Evolutionary conservation across 345 rosid genomes (phyloP), one percentile per base, ranked within the genome.

Genomic region (Corchorus capsularis): DNA sequence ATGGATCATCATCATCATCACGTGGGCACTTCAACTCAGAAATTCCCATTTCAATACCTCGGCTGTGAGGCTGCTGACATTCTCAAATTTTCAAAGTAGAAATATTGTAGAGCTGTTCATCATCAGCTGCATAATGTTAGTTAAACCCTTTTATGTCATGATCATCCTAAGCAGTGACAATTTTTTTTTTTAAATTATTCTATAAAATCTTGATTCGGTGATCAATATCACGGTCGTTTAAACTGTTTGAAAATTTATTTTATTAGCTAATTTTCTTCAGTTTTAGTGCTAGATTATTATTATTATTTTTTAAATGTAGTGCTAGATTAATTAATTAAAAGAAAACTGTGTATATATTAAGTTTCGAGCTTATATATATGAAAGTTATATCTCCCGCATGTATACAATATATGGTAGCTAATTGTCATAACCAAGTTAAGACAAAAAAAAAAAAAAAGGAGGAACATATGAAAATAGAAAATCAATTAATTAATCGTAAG

Each of bases 31-130:
- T 72, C 84, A 45, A 45, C 75, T 47, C 90, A 78, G 22, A 88
- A 81, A 77, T 86, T 88, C 63, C 85, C 87, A n/a, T 87, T 89
- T 64, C 89, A 83, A 27, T 84, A 82, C 69, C 83, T 83, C 60
- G 88, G 87, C 72, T 81, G 76, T 60, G 86, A 85, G 20, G 46
- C 76, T 12, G 84, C 76, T 12, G 84, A 85, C 72, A 32, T 80
- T 76, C 37, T 82, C 65, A 87, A 78, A 81, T 83, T 89, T 78
- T 75, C 90, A 72, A 83, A 89, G 79, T 89, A 85, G 75, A 22
- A 22, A 27, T 27, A 39, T 39, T 39, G 1, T 16, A 35, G 9
- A 34, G 10, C 60, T 50, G 16, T 15, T 69, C 34, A 27, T 39
- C 43, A 39, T 50, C 46, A 50, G 8, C 13, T 17, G 50, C 72